Base-by-base conservation (phyloP, 1,284 basidiomycete genomes). In the Termitomyces sp. region DNA sequence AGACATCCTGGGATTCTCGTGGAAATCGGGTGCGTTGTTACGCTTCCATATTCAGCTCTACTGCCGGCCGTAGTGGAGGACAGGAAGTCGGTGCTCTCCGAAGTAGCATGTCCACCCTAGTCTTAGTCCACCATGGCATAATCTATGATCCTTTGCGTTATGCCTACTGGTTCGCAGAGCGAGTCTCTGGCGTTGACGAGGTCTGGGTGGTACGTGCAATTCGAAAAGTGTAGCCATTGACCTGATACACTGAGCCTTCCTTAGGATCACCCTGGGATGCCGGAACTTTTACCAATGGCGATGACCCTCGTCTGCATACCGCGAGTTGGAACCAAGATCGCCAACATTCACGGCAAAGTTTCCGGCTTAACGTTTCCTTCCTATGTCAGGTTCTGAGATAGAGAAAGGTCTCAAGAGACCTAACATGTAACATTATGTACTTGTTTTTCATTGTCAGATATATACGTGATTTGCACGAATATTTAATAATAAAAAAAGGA, bases 1-100 rank as follows among this genome's bases (percentile, higher is more conserved):
- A 91, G 86, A 74, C 80, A 1, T 89, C 90, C 77, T 88, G 83
- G 84, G 94, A 97, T 67, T 70, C 78, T 77, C 90, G 43, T 98
- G 94, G 94, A 78, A 74, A 10, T 60, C 66, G 5, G 90, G 89
- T 50, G 80, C 75, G 0, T 81, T 97, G 49, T 70, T 90, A 87
- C 70, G 92, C 80, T 3, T 78, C 81, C 50, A 70, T 85, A 50
- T 91, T 92, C 70, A 79, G 88, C 50, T 85, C 82, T 28, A 86
- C 86, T 1, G 83, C 77, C 19, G 73, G 75, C 31, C 80, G 75
- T 34, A 88, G 86, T 47, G 88, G 88, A 57, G 88, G 88, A 52
- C 88, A 91, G 65, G 88, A 90, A 68, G 67, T 79, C 21, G 94
- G 92, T 40, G 75, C 78, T 31, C 59, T 86, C 58, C n/a, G n/a